Base-by-base conservation (phyloP, 2,329 filamentous ascomycete species). In the Fusarium albidum region DNA sequence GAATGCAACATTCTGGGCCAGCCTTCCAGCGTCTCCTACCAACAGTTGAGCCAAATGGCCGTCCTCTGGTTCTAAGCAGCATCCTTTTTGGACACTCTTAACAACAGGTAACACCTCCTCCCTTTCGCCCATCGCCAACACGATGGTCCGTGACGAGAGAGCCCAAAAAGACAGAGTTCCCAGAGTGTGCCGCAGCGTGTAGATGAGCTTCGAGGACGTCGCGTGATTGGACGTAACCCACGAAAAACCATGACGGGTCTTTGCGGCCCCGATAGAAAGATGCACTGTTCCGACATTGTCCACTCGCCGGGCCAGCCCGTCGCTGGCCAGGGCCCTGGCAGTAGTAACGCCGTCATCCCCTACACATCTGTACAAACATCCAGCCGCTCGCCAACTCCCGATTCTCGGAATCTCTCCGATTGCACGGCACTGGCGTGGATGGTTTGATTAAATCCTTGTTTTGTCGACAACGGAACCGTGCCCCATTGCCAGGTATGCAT, bases 401-500 rank as follows among this genome's bases (percentile, higher is more conserved):
- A 63, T n/a, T 33, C 27, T 41, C 47, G 57, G 52, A 68, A 70
- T 12, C 28, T 45, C 47, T 68, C 57, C 21, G 69, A 72, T 28
- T 63, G 46, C 4, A 15, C 33, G 15, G 70, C 42, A 21, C 58
- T 48, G 29, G 67, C 55, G 33, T 48, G 39, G 21, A 58, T 66
- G 11, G 57, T 54, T 12, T 67, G 54, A 4, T 45, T 7, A 15
- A 68, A 69, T 12, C 55, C 62, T 18, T 66, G 39, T 28, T 58
- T 64, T 9, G 48, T 47, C 6, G 64, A 68, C 32, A 70, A 66
- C 15, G 54, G 68, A 51, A 57, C 41, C 14, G 53, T 40, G 8
- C 68, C 68, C 67, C 70, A 71, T 64, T 68, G 68, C n/a, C n/a
- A n/a, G n/a, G n/a, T 41, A 63, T 40, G 50, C 59, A 39, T 63